Base-by-base conservation (phyloP, 2,329 filamentous ascomycete species). In the Blastomyces percursus region DNA sequence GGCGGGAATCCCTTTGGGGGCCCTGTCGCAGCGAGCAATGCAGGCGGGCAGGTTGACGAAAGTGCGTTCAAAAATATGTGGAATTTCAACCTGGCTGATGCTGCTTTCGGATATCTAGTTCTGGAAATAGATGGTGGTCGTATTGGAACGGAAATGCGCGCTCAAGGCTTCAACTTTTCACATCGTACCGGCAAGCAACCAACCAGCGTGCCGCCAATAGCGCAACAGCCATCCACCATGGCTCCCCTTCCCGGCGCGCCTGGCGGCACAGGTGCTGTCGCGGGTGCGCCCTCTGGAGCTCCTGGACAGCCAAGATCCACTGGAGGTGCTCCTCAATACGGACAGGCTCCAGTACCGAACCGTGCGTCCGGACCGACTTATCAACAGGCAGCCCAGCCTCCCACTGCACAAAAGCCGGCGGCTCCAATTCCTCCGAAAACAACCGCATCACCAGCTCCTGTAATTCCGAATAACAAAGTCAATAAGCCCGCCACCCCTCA, bases 61-160 rank as follows among this genome's bases (percentile, higher is more conserved):
- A 96, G 92, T 71, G 94, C 94, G 1, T 99, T 99, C 84, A 99
- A 99, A 81, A 99, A 99, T 75, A 97, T 97, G 94, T 99, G 94
- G 94, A 99, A 99, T 77, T 99, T 99, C 79, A 97, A 97, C 76
- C 78, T 99, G 67, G 94, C 94, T 38, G 94, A 99, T 79, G 94
- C 94, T 62, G 93, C 94, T 24, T 99, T 97, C 74, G 94, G 94
- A 65, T 99, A 91, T 82, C 82, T 99, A 60, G 91, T 97, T 19
- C 79, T 99, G 63, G 94, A 99, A 74, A 88, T 99, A 64, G 94
- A 99, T 73, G 90, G 91, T 71, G 94, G 94, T 60, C 87, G 94
- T 52, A 97, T 99, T 69, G 94, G 92, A 56, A 99, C 94, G 0
- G 94, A 99, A 78, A 99, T 99, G 94, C 87, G 91, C 66, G 94